phyloP scores from a whole-genome alignment of 2,329 filamentous ascomycete genomes.

The Hypoxylon sp. region DNA sequence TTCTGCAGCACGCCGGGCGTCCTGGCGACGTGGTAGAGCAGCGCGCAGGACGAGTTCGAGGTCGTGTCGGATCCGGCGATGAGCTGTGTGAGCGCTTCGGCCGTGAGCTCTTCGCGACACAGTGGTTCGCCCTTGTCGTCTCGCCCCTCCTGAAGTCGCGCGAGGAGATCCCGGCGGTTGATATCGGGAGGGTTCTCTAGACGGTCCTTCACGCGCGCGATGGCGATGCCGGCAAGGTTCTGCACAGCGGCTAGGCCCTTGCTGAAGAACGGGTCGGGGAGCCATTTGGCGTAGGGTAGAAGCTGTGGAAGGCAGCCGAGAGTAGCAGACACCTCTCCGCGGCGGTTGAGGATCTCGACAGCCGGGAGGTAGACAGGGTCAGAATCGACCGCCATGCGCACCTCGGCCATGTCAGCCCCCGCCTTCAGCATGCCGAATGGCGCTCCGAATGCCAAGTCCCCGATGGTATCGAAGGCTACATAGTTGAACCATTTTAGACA shows the following conservation, averaged over 20 bases:
- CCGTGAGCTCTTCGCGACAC: constrained; percentile 84
- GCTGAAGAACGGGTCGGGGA: constrained; percentile 87
- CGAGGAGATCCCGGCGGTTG: constrained; percentile 83
- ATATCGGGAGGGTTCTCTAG: constrained; percentile 77
- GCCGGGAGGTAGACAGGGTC: constrained; percentile 80
- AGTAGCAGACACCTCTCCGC: constrained; percentile 87
- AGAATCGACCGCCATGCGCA: constrained; percentile 72
- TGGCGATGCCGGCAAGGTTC: constrained; percentile 88
- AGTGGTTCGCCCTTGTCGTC: constrained; percentile 84
- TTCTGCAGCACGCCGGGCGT: constrained; percentile 80
- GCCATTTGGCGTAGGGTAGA: constrained; percentile 83
- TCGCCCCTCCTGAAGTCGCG: constrained; percentile 86
- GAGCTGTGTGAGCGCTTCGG: constrained; percentile 89
- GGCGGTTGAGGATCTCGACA: constrained; percentile 88
- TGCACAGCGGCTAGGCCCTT: constrained; percentile 81
- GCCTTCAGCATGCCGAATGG: constrained; percentile 87
- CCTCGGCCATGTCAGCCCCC: constrained; percentile 82
- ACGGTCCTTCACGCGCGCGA: constrained; percentile 82
- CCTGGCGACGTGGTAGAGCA: constrained; percentile 81
- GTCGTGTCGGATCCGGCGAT: constrained; percentile 86
- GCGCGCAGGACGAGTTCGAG: constrained; percentile 84
- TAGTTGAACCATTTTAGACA: constrained; percentile 86
- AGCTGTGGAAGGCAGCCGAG: constrained; percentile 81
- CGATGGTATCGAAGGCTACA: constrained; percentile 69
- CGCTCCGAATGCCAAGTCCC: constrained; percentile 77